Base-by-base conservation (phyloP, 2,329 filamentous ascomycete genomes). In the Fusarium torulosum region DNA sequence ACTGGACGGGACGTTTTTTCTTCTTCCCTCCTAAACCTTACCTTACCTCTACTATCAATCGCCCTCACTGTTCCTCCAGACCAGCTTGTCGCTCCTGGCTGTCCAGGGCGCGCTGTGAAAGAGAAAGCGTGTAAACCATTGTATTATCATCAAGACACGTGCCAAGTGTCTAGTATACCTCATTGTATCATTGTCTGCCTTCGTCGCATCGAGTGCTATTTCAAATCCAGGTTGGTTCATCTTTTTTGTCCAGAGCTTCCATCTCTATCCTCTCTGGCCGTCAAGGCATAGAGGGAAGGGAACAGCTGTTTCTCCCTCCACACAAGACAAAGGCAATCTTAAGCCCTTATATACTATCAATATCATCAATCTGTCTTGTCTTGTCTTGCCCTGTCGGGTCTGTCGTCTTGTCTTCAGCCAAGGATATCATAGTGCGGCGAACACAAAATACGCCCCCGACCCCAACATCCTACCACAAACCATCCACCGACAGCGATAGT, bases 71-170 rank as follows among this genome's bases (percentile, higher is more conserved):
- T 49, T 71, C 44, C 63, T 71, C 71, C 59, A 52, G 50, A 59
- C 53, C 70, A 72, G 72, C 64, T 45, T 72, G 72, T 66, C 70
- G 70, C 67, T 72, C 66, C 69, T 74, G 72, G 72, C 56, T 60
- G 41, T 50, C 72, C 70, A 73, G 72, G 72, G 59, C 67, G 72
- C 68, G 72, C 70, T 74, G 72, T 63, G 71, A 55, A 70, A 73
- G 71, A 70, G 69, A 63, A 63, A 53, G 60, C 40, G 54, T 49
- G 58, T 59, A 58, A 40, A 71, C 57, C 43, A 60, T 44, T 66
- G 66, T 55, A 67, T 44, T 11, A 61, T 44, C 35, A 43, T 15
- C 45, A 41, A 50, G 51, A 59, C 57, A 52, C 62, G 44, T 37
- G 40, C 53, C 49, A 66, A 67, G 52, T 51, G 52, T 53, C 44